A percentile compares a stretch with the other conserved stretches of the same genome.
phyloP scores from a whole-genome alignment of 805 yeast species.

The Kodamaea lidongshanica region DNA sequence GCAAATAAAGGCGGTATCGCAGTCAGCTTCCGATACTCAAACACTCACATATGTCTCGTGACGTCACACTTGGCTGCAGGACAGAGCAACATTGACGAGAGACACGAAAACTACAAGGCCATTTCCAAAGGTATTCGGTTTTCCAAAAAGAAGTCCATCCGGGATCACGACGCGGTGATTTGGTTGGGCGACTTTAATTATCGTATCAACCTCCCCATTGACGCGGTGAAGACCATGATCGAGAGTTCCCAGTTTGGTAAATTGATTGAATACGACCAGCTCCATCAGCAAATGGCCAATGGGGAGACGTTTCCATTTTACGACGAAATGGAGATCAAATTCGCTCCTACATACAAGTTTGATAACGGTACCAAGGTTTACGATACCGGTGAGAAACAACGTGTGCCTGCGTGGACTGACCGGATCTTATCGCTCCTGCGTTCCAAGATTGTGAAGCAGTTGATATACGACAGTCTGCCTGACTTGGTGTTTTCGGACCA shows the following conservation, averaged over 20 bases:
- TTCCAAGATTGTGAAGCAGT: slow-evolving; percentile 52
- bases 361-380: slow-evolving; percentile 77
- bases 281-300: slow-evolving; percentile 61
- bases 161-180: slow-evolving; percentile 78
- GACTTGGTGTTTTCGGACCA: slow-evolving; percentile 76
- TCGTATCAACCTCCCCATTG: slow-evolving; percentile 66
- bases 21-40: slow-evolving; percentile 57
- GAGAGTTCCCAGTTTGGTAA: slow-evolving; percentile 38
- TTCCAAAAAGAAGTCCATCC: slow-evolving; percentile 49
- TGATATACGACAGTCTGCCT: slow-evolving; percentile 53
- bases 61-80: slow-evolving; percentile 95
- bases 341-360: slow-evolving; percentile 88
- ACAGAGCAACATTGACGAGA: slow-evolving; percentile 65
- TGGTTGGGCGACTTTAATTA: slow-evolving; percentile 97
- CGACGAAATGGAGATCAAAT: slow-evolving; percentile 68
- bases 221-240: slow-evolving; percentile 59
- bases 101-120: slow-evolving; percentile 81
- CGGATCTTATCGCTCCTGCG: slow-evolving; percentile 60
- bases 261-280: slow-evolving; percentile 70
- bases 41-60: slow-evolving; percentile 70
- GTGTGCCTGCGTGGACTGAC: slow-evolving; percentile 97
- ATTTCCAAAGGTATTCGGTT: slow-evolving; percentile 65
- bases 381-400: slow-evolving; percentile 85
- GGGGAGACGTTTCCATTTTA: slow-evolving; percentile 78
- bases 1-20: slow-evolving; percentile 77